Conservation (phyloP, 2,329 filamentous ascomycete species). For the Cladophialophora bantiana region DNA sequence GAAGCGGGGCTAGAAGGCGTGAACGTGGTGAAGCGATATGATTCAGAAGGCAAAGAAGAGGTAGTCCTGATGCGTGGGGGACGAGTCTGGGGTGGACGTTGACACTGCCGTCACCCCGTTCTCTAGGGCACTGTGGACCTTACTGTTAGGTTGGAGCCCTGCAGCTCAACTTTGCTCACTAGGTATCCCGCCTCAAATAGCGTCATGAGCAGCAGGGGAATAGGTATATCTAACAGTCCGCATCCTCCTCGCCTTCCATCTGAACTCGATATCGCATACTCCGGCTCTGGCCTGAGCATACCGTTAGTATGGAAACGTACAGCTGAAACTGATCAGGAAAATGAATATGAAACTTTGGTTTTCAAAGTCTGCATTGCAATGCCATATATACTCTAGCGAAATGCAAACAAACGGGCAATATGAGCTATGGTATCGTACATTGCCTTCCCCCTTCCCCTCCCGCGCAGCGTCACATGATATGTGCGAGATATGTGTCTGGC, state of each 20-base stretch:
- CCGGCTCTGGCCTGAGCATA: too few relatives aligned
- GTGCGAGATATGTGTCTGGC: not conserved
- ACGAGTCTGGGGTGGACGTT: conserved; percentile 14
- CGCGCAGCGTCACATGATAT: not conserved
- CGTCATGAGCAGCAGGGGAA: not conserved
- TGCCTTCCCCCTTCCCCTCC: not conserved
- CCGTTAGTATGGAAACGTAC: too few relatives aligned
- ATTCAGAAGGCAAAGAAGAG: conserved; percentile 24
- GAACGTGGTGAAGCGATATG: conserved; percentile 49
- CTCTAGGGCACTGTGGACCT: too few relatives aligned
- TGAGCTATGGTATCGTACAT: conserved; percentile 25
- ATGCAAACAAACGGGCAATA: conserved; percentile 12
- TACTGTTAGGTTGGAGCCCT: too few relatives aligned
- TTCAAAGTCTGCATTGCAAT: not conserved
- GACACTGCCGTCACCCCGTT: not conserved
- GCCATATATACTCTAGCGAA: not conserved
- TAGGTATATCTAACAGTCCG: not conserved
- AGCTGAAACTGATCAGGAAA: not conserved
- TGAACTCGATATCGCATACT: too few relatives aligned
- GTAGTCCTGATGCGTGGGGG: conserved; percentile 29
- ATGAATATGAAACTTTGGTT: not conserved
- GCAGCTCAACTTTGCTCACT: too few relatives aligned
- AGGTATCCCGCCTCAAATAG: too few relatives aligned
- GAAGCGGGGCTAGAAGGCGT: conserved; percentile 49
- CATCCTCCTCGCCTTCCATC: too few relatives aligned